A percentile compares a stretch with the other conserved stretches of the same genome.
phyloP scores from a whole-genome alignment of 352 stramenopile species.

The Thraustochytrium striatum region DNA sequence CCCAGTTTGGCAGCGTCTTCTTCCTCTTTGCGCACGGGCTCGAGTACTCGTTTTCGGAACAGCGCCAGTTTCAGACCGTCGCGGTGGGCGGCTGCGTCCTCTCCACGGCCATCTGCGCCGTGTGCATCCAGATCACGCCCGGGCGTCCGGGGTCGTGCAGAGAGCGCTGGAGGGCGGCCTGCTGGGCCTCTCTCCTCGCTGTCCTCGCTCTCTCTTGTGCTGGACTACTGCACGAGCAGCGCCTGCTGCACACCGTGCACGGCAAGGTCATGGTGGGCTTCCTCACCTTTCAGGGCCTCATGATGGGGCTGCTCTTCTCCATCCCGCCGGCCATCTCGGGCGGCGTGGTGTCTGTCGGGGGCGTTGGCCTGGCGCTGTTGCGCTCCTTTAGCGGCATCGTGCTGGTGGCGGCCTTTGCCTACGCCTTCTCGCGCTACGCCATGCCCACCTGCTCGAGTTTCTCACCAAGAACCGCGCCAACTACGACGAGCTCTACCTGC shows the following conservation, averaged over 20 bases:
- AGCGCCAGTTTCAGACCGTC: slow-evolving; percentile 53
- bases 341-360: slow-evolving; percentile 34
- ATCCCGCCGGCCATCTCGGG: slow-evolving; percentile 49
- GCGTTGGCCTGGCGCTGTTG: slow-evolving; percentile 23
- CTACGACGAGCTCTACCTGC: slow-evolving; percentile 49
- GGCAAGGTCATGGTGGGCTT: slow-evolving; percentile 54
- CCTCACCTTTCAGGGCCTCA: slow-evolving; percentile 56
- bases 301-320: slow-evolving; percentile 57
- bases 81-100: slow-evolving; percentile 51
- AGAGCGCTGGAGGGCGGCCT: slow-evolving; percentile 43
- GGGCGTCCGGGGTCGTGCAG: slow-evolving; percentile 17
- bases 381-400: slow-evolving; percentile 19
- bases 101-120: slow-evolving; percentile 49
- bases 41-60: slow-evolving; percentile 50
- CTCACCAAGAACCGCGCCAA: slow-evolving; percentile 37
- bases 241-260: slow-evolving; percentile 52
- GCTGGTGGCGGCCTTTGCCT: slow-evolving; percentile 26
- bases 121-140: slow-evolving; percentile 31
- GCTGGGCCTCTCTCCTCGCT: slow-evolving; percentile 52
- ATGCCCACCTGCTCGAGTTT: slow-evolving; percentile 40
- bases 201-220: slow-evolving; percentile 52
- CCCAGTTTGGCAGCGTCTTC: slow-evolving; percentile 86
- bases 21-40: slow-evolving; percentile 73
- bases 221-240: slow-evolving; percentile 53
- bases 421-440: slow-evolving; percentile 33